A percentile compares a stretch with the other conserved stretches of the same genome.
These are phyloP conservation scores for Aspergillus ochraceoroseus DNA, from an alignment of 2,329 filamentous ascomycete genomes.

Conservation along the genomic window DNA sequence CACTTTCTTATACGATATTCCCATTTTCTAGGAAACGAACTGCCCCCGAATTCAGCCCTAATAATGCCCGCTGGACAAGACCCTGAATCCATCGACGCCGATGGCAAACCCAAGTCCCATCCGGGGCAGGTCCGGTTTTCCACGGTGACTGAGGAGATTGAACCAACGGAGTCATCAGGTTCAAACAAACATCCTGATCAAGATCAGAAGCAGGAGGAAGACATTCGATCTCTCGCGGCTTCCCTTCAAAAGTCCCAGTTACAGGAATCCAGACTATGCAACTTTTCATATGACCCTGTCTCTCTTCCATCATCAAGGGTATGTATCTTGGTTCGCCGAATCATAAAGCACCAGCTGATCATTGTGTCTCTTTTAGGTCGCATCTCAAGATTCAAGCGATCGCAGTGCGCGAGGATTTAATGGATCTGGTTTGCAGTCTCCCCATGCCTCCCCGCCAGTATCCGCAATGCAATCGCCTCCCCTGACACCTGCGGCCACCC, in stretches of 20 bases:
- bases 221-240: slow-evolving; percentile 66
- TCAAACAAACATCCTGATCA: slow-evolving; percentile 18
- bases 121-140: slow-evolving; percentile 61
- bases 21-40: slow-evolving; percentile 17
- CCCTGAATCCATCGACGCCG: slow-evolving; percentile 24
- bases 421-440: slow-evolving; percentile 61
- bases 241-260: slow-evolving; percentile 68
- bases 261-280: slow-evolving; percentile 76
- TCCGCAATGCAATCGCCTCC: slow-evolving; percentile 80
- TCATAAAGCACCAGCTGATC: slow-evolving; percentile 1
- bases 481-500: slow-evolving; percentile 77
- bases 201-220: slow-evolving; percentile 48
- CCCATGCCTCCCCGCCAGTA: slow-evolving; percentile 61
- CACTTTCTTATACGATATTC: slow-evolving; percentile 9
- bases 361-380: slow-evolving; percentile 30
- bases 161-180: slow-evolving; percentile 42
- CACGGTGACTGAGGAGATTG: slow-evolving; percentile 65
- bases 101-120: slow-evolving; percentile 30
- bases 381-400: slow-evolving; percentile 56
- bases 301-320: slow-evolving; percentile 63
- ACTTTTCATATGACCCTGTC: slow-evolving; percentile 84
- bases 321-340: slow-evolving; percentile 21
- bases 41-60: slow-evolving; percentile 22
- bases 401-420: slow-evolving; percentile 54
- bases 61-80: slow-evolving; percentile 22